phyloP scores from a whole-genome alignment of 805 yeast genomes.

The Clavispora vitiphila region DNA sequence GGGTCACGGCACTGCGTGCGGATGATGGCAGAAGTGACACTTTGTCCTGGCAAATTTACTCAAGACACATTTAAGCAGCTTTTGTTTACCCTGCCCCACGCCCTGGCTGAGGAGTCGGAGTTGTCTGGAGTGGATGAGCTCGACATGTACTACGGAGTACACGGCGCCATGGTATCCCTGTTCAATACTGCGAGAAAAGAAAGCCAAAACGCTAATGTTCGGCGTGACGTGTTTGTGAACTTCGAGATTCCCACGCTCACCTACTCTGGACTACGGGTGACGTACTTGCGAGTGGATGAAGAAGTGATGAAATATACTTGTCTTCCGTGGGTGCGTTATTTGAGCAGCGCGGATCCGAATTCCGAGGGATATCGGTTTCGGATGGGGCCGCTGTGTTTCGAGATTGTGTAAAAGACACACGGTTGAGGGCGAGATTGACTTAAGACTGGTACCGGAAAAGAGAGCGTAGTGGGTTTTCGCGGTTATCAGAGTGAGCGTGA shows the following conservation, averaged over 20 bases:
- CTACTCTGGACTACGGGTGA: slow-evolving; percentile 62
- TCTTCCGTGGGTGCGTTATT: slow-evolving; percentile 76
- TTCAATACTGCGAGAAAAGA: slow-evolving; percentile 11
- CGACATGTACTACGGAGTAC: slow-evolving; percentile 31
- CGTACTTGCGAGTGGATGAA: slow-evolving; percentile 63
- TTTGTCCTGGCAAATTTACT: not conserved
- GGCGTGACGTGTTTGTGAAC: slow-evolving; percentile 21
- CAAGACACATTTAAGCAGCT: not conserved
- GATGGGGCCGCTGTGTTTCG: slow-evolving; percentile 9
- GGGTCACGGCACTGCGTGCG: slow-evolving; percentile 49
- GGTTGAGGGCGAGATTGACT: no score
- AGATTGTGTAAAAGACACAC: not conserved
- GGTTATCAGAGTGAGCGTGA: no score
- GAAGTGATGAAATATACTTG: slow-evolving; percentile 56
- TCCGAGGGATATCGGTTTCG: slow-evolving; percentile 11
- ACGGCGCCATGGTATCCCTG: slow-evolving; percentile 28
- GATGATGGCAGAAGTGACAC: slow-evolving; percentile 51
- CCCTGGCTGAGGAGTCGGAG: not conserved
- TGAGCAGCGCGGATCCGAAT: slow-evolving; percentile 17
- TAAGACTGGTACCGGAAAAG: no score
- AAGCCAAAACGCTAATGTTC: slow-evolving; percentile 6
- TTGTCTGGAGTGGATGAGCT: slow-evolving; percentile 13
- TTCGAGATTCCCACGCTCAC: slow-evolving; percentile 46
- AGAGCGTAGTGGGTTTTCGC: no score
- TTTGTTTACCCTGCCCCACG: not conserved